Percentiles rank a stretch among this genome's conserved stretches.
Evolutionary conservation across 352 stramenopile genomes (phyloP).

Genomic region (Phytophthora tentaculata): DNA sequence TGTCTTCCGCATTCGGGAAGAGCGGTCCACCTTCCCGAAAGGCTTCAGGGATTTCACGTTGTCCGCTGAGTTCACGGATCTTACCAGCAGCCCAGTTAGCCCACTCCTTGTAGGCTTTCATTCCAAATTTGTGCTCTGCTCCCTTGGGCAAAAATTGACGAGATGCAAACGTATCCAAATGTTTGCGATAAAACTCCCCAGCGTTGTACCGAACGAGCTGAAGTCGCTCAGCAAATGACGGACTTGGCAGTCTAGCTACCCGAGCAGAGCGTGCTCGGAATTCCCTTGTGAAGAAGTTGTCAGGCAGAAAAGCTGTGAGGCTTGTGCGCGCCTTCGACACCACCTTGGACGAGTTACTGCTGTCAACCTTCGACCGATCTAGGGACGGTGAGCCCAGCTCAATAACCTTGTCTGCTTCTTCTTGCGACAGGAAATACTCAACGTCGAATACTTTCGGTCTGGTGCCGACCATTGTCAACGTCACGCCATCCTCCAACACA

Average conservation of each 20-base stretch:
- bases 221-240: conserved; percentile 67
- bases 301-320: conserved; percentile 76
- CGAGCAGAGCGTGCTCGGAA: conserved; percentile 66
- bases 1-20: conserved; percentile 62
- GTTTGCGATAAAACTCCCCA: conserved; percentile 82
- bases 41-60: conserved; percentile 43
- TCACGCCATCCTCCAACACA: conserved; percentile 69
- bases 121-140: conserved; percentile 31
- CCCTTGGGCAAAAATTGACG: conserved; percentile 67
- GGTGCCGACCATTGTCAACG: conserved; percentile 67
- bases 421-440: conserved; percentile 60
- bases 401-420: conserved; percentile 66
- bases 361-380: conserved; percentile 70
- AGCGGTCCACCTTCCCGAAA: conserved; percentile 64
- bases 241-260: conserved; percentile 66
- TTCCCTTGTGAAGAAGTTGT: conserved; percentile 69
- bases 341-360: conserved; percentile 61
- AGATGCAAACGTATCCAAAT: conserved; percentile 82
- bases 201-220: conserved; percentile 79
- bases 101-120: conserved; percentile 77
- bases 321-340: conserved; percentile 71
- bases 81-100: conserved; percentile 56
- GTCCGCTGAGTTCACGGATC: conserved; percentile 44
- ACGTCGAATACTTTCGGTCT: conserved; percentile 79
- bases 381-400: conserved; percentile 50